Percentiles rank a stretch among this genome's conserved stretches.
These are phyloP conservation scores for Teratosphaeria zuluensis DNA, from an alignment of 2,329 filamentous ascomycete genomes.

Conservation along the genomic window DNA sequence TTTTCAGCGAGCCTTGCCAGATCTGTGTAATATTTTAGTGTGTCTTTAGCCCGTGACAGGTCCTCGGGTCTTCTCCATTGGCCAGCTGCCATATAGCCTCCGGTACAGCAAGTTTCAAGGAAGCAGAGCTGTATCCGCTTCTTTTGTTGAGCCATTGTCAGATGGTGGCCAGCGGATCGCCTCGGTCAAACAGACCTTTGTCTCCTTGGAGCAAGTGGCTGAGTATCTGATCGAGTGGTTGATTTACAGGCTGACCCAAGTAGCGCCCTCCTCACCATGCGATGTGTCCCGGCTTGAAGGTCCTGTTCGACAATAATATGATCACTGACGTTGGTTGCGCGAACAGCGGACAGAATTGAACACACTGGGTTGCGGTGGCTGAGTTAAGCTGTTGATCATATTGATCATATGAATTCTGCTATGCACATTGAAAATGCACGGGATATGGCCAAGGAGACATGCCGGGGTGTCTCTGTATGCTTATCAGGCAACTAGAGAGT, in stretches of 20 bases:
- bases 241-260: too few species aligned
- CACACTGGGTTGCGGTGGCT: background rate
- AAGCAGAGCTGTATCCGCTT: background rate
- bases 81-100: background rate
- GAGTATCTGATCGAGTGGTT: background rate
- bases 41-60: constrained; percentile 19
- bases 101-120: background rate
- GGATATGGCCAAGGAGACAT: background rate
- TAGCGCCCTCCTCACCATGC: too few species aligned
- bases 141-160: background rate
- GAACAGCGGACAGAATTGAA: background rate
- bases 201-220: background rate
- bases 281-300: background rate
- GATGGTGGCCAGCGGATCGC: background rate
- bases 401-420: background rate
- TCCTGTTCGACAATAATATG: background rate
- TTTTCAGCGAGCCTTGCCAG: constrained; percentile 51
- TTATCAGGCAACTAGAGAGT: background rate
- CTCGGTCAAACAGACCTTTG: background rate
- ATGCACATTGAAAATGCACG: background rate
- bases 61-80: background rate
- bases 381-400: background rate
- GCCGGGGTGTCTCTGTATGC: background rate
- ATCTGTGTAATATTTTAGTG: constrained; percentile 51
- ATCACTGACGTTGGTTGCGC: too few species aligned